These are phyloP conservation scores for Aristolochia contorta DNA, from an alignment of 164 flowering plant species.

Conservation along the genomic window DNA sequence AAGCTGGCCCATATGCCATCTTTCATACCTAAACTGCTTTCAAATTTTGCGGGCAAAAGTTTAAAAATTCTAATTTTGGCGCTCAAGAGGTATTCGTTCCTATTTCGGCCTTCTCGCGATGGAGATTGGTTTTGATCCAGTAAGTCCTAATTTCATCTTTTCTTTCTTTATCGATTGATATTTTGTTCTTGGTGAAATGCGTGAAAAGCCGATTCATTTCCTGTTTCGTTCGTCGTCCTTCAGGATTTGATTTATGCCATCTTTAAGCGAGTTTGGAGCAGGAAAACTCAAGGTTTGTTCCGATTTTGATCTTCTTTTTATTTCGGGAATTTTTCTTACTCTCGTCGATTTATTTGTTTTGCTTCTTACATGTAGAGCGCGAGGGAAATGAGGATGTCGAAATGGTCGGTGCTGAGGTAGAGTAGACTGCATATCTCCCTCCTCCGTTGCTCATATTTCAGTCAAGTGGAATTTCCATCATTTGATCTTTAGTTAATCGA, in stretches of 20 bases:
- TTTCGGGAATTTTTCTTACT: background rate
- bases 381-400: background rate
- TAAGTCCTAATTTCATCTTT: background rate
- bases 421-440: background rate
- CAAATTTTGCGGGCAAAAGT: too few species aligned
- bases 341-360: background rate
- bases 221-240: background rate
- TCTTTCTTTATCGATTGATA: background rate
- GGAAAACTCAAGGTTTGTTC: background rate
- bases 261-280: background rate
- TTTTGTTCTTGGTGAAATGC: too few species aligned
- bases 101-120: background rate
- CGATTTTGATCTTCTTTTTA: background rate
- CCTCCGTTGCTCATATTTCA: background rate
- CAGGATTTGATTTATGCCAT: constrained; percentile 4
- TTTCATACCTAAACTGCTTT: too few species aligned
- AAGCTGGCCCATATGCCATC: too few species aligned
- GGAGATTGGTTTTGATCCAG: constrained; percentile 1
- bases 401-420: background rate
- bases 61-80: too few species aligned
- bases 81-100: too few species aligned
- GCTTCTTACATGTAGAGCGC: background rate
- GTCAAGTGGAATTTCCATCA: background rate
- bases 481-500: too few species aligned
- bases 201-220: background rate